Evolutionary conservation across 345 rosid genomes (phyloP), one percentile per base, ranked within the genome.

Genomic region (Punica granatum): DNA sequence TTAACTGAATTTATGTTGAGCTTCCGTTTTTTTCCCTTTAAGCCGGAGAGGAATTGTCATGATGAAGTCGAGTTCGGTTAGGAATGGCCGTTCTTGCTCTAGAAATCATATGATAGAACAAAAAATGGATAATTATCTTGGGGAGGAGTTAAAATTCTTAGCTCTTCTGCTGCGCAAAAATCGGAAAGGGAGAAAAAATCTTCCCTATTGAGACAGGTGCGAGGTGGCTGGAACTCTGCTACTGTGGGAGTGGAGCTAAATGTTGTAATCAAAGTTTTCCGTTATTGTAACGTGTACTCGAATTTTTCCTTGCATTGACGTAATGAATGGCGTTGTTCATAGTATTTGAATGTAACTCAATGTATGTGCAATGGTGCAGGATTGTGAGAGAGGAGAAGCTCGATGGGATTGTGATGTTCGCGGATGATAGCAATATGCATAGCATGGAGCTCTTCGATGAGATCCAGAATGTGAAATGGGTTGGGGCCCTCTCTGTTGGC

Each of bases 361-460:
- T 77, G 44, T 34, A 61, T 67, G 54, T 82, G 19, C 74, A 63
- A 41, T 73, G 83, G 72, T 67, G 63, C 87, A 95, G 99, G 75
- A 75, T 83, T 62, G 84, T 88, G 66, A 83, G 79, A 69, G 91
- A 95, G 69, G 80, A 87, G 94, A 95, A 83, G 83, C 82, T 92
- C 86, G 97, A 95, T 73, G 98, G 99, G 62, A 41, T 95, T 39
- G 97, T 92, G 74, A 79, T 88, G 88, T 92, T 95, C 84, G 90
- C 86, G 1, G 99, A 95, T 72, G 99, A 95, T 77, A 88, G 99
- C 74, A 95, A 92, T 64, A 88, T 95, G 96, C 98, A 95, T 73
- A 84, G 93, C 72, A 88, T 92, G 96, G 99, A 95, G 76, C 83
- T 92, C 25, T 95, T 92, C 53, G 97, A 90, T 54, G 99, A 90